Base-by-base conservation (phyloP, 495 filamentous ascomycete species). In the Polyplosphaeria fusca region DNA sequence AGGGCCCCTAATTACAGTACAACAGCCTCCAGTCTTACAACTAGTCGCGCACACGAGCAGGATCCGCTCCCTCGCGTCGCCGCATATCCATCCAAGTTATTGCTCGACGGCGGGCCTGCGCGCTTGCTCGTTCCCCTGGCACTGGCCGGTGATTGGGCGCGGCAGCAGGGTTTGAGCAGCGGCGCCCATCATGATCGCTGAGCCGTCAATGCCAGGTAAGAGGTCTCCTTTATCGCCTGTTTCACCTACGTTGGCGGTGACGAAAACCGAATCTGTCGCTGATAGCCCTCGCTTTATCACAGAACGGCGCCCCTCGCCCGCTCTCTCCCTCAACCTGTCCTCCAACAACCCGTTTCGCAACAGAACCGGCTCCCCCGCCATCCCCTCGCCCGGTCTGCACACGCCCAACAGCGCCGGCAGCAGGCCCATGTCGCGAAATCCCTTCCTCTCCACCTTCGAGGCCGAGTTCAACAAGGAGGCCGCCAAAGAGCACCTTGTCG, bases 311-410 rank as follows among this genome's bases (percentile, higher is more conserved):
- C 64, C 66, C 11, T 66, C 60, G 12, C 61, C 67, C 38, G 58
- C 56, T 43, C 61, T 70, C 40, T 52, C 54, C 5, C 55, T 71
- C 53, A 66, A 70, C 30, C 62, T 75, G 24, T 53, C 83, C 55
- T 97, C 93, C 60, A 97, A 97, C 78, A 98, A 98, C 67, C 93
- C 93, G n/a, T 98, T 98, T 70, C 86, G 93, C 76, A 95, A 95
- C 71, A 87, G 57, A 62, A 85, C 88, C 41, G 74, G 80, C 5
- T 93, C 91, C 53, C 91, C 89, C 26, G 58, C 59, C n/a, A 28
- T 57, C 41, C 51, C 63, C 16, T 63, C 69, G 28, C 64, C 60
- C 35, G 46, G 70, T 55, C 46, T 74, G 65, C 44, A 78, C 69
- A 64, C 73, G 68, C 66, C 77, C 73, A 22, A 30, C 23, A 66